Base-by-base conservation (phyloP, 129 eudicot species). In the Chrysanthemum seticuspe region DNA sequence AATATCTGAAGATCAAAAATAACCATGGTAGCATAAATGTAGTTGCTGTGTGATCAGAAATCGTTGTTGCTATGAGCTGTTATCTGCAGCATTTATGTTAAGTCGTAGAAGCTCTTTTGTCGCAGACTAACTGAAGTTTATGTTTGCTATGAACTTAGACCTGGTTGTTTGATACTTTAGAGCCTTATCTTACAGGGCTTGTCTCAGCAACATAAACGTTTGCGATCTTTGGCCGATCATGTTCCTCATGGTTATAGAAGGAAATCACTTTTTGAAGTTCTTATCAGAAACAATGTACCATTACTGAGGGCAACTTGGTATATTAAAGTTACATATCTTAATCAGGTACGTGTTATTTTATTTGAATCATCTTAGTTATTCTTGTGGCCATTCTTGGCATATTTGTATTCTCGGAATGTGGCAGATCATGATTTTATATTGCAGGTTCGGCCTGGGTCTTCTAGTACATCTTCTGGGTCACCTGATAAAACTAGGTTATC, bases 301-400 rank as follows among this genome's bases (percentile, higher is more conserved):
- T 75, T 95, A 79, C 74, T 95, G 70, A 85, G 97, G 72, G 99
- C 99, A 23, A 86, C 99, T 57, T 95, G 99, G 99, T 95, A 83
- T 71, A 83, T 95, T 67, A 95, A 95, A 88, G 96, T 90, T 59
- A 95, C 88, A 10, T 95, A 95, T 79, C 96, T 95, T 57, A 95
- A 95, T 83, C 99, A 90, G 96, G 99, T 95, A 86, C 23, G 36
- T 3, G 11, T 62, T 51, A 77, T 49, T n/a, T 52, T 61, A 9
- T 40, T 40, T 40, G 47, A 40, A 7, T 34, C 47, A 40, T 40
- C 10, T 6, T 40, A 7, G 47, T 40, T 40, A 40, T 70, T 58
- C 29, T 34, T 49, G 19, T 25, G 18, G 9, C 7, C 14, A 16
- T 60, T 66, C 66, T 48, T 27, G 50, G 48, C 62, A 4, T 56